Percentiles rank a stretch among this genome's conserved stretches.
These are phyloP conservation scores for Sphagnum magellanicum DNA, from an alignment of 228 moss, liverwort and hornwort species.

Conservation along the genomic window DNA sequence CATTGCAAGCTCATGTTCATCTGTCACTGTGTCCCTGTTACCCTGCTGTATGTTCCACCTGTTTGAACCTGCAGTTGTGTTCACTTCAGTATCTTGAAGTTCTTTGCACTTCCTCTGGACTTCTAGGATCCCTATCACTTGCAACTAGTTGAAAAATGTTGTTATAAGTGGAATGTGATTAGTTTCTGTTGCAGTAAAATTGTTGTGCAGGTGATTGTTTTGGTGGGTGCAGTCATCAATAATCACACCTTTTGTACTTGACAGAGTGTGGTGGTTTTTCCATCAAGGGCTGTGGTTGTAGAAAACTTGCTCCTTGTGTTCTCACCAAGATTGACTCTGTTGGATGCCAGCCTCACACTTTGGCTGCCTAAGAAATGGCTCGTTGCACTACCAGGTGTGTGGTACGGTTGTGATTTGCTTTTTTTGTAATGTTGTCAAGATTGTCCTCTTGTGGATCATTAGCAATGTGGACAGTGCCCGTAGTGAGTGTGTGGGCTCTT, in stretches of 20 bases:
- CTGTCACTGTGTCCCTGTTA: constrained; percentile 79
- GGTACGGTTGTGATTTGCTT: no score
- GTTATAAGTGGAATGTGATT: background rate
- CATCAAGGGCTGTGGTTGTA: constrained; percentile 84
- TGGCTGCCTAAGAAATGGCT: constrained; percentile 88
- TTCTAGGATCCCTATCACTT: background rate
- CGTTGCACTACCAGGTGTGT: constrained; percentile 48
- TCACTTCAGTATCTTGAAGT: background rate
- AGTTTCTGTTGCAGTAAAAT: no score
- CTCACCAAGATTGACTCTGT: constrained; percentile 78
- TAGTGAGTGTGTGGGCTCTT: no score
- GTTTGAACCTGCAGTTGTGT: no score
- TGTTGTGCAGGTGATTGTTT: background rate
- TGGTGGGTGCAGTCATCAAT: background rate
- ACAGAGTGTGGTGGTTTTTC: constrained; percentile 85
- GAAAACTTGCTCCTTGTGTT: constrained; percentile 81
- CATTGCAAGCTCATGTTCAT: constrained; percentile 85
- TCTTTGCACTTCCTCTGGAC: no score
- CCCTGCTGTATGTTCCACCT: constrained; percentile 45
- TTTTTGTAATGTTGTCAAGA: no score
- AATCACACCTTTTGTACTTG: background rate
- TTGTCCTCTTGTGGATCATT: no score
- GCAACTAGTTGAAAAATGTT: background rate
- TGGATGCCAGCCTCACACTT: constrained; percentile 68
- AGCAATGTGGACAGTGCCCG: no score